Base-by-base conservation (phyloP, 2,329 filamentous ascomycete species). In the Fusarium albidum region DNA sequence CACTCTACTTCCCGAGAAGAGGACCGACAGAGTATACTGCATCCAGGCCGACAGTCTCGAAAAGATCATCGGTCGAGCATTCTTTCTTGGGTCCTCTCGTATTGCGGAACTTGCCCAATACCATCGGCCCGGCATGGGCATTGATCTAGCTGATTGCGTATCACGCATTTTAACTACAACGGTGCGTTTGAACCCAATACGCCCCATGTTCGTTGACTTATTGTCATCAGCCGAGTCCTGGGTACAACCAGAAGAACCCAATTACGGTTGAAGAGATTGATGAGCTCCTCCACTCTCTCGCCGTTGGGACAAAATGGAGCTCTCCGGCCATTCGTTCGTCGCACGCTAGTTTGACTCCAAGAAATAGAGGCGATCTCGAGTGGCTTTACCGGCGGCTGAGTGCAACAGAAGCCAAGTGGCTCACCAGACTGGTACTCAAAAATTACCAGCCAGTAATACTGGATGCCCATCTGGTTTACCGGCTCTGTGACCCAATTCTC, bases 351-450 rank as follows among this genome's bases (percentile, higher is more conserved):
- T 28, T 65, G 27, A 55, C 61, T 17, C 32, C 51, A 43, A 42
- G 62, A 33, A 76, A 64, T 65, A 82, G 66, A 71, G 72, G 75
- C 5, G 69, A 79, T 4, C 70, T 94, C 1, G 77, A 77, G 15
- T 68, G 70, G 0, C 68, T 93, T 1, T 90, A 89, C 64, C 76
- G 73, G 26, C 81, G 83, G 8, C 68, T 92, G 9, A 78, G 78
- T 38, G 83, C 90, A 4, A 77, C 79, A 35, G 90, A 96, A 68
- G 89, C 87, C 5, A 96, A 96, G 73, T 97, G 93, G 93, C 79
- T 96, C 10, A 90, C 90, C 0, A 82, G 93, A 4, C 77, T 97
- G 26, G 79, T 96, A 6, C 76, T 96, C 25, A 95, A 96, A 68
- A 83, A 87, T 57, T 90, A 88, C 53, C 79, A 82, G n/a, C 88